phyloP scores from a whole-genome alignment of 768 basidiomycete species.

The Naganishia kalamii region DNA sequence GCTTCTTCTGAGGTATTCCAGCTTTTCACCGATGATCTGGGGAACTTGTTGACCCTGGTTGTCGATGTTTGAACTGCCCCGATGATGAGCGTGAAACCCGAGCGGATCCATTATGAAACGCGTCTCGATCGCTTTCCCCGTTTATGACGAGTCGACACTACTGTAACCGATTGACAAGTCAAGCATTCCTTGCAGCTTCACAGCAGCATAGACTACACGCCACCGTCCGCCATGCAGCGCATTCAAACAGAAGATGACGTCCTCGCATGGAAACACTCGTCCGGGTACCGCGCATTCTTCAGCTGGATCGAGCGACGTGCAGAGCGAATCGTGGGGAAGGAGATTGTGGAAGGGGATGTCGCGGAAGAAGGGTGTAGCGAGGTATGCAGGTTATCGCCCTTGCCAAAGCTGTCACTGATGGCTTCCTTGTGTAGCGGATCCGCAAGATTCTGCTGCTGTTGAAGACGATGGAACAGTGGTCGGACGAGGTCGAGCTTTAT shows the following conservation, averaged over 20 bases:
- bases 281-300: constrained; percentile 66
- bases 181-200: no score
- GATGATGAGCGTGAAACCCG: no score
- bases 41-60: no score
- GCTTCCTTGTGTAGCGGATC: constrained; percentile 44
- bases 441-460: constrained; percentile 13
- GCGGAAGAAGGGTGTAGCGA: constrained; percentile 45
- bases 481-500: constrained; percentile 11
- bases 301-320: constrained; percentile 70
- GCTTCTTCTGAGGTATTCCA: no score
- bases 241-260: constrained; percentile 51
- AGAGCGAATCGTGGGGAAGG: constrained; percentile 66
- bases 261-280: constrained; percentile 62
- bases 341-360: constrained; percentile 49
- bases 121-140: no score
- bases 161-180: no score
- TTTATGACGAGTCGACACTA: no score
- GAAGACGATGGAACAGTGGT: constrained; percentile 16
- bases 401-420: not conserved
- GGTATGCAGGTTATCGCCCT: constrained; percentile 4
- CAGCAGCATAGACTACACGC: no score
- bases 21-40: no score
- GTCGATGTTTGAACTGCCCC: no score
- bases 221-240: not conserved
- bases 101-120: no score